Evolutionary conservation across 1,284 basidiomycete genomes (phyloP), one percentile per base, ranked within the genome.

Genomic region (Leccinum huronense): DNA sequence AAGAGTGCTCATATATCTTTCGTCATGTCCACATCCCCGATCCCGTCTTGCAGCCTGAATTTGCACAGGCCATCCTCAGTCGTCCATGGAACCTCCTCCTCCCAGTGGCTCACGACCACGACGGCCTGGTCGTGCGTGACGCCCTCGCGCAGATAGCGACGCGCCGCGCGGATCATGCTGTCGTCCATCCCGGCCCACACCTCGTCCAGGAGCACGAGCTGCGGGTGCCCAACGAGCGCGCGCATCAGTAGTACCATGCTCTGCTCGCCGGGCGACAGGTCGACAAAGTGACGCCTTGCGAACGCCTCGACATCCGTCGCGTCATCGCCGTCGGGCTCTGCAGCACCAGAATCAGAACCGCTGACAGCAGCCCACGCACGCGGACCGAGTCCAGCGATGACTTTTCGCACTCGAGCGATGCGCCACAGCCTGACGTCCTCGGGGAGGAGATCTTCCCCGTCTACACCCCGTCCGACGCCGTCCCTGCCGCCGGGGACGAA

Each of bases 161-260:
- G 80, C 55, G 88, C 90, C 54, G 82, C 83, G 13, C 75, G 77
- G 57, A 95, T 85, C 84, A 93, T 92, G 9, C 76, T 77, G 62
- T 87, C 87, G 70, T 93, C 90, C 91, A 97, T 95, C 34, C 94
- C 95, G 34, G 91, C 87, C 84, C 93, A 94, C 11, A 90, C 91
- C 74, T 98, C 95, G 72, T 98, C 95, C 42, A 97, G 78, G 11
- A 97, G 80, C 10, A 97, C 80, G 42, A 98, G 71, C 54, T 82
- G 83, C 1, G 92, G 85, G 48, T 75, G 80, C 57, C 82, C 83
- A 0, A 95, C 93, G 34, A 97, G 79, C 16, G 95, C 93, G 11
- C 95, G 86, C 81, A 96, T 87, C 58, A 97, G 81, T 34, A 97
- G 78, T 13, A 93, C 85, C 38, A 95, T 76, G 45, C 87, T 84